Percentiles rank a stretch among this genome's conserved stretches.
Evolutionary conservation across 345 rosid genomes (phyloP).

Genomic region (Rhodamnia argentea): DNA sequence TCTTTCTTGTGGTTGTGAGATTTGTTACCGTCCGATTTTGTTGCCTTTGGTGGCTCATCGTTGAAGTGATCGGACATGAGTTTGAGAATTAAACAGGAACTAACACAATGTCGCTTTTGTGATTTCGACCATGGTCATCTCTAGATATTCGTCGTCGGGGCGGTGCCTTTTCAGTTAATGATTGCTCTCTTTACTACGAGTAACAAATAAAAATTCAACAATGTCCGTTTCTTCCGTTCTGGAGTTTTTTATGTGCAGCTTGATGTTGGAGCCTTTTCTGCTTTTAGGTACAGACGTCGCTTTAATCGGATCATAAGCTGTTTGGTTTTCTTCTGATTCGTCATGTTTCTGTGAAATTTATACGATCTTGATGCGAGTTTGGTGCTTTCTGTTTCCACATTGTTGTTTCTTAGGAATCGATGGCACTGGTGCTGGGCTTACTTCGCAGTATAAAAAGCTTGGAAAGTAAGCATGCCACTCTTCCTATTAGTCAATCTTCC

Average conservation of each 20-base stretch:
- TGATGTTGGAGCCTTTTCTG: not conserved
- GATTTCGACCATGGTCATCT: not conserved
- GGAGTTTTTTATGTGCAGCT: not conserved
- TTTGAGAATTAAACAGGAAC: not conserved
- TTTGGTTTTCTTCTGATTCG: not conserved
- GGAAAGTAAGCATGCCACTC: slow-evolving; percentile 34
- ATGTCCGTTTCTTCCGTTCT: not conserved
- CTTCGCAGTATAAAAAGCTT: slow-evolving; percentile 38
- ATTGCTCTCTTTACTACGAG: not conserved
- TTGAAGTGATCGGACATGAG: not conserved
- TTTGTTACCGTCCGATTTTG: not conserved
- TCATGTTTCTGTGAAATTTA: not conserved
- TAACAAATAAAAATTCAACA: not conserved
- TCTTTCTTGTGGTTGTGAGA: not conserved
- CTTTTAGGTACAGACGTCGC: not conserved
- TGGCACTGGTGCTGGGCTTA: slow-evolving; percentile 60
- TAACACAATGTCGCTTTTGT: not conserved
- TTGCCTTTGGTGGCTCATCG: not conserved
- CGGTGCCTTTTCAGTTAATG: not conserved
- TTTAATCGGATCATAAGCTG: not conserved
- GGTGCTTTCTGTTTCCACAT: not conserved
- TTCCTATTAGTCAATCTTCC: not conserved
- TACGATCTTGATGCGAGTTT: not conserved
- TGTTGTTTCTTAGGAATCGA: slow-evolving; percentile 34
- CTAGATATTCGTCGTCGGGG: too few species aligned